Base-by-base conservation (phyloP, 1,139 yeast species). In the Pneumocystis wakefieldiae region DNA sequence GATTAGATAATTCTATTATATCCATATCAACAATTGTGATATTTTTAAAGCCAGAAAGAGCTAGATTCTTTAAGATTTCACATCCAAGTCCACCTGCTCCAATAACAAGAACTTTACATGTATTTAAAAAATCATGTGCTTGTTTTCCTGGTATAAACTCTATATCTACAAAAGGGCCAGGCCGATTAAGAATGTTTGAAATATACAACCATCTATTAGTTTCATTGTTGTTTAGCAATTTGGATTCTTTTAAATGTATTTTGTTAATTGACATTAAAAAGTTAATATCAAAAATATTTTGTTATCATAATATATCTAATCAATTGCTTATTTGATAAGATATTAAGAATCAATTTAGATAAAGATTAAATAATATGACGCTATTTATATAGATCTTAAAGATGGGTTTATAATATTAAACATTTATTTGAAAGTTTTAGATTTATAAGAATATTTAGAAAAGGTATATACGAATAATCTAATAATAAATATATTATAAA, bases 61-160 rank as follows among this genome's bases (percentile, higher is more conserved):
- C 92, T 62, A 92, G 76, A 73, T 90, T 84, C 75, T 91, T 91
- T 62, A 92, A 76, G 48, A 92, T 84, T 74, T 92, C 97, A 76
- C 97, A 92, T 0, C 98, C 98, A 12, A 92, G 76, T 0, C 98
- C 98, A 1, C 97, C 97, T 0, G 97, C 97, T 0, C 98, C 97
- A 57, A 91, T 67, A 79, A 77, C 67, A 10, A 65, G 59, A 35
- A 65, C 62, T 53, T 65, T 65, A 28, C 63, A 62, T 17, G 60
- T 19, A 35, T 58, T 62, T 3, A 64, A 60, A 41, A 64, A 62
- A 14, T 55, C 55, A 36, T 24, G 19, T 35, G 12, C 61, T n/a
- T 59, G 12, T 48, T 24, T 48, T 24, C 32, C 55, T 24, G 28
- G 55, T 12, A 12, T 48, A 48, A 48, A 48, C 28, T 48, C 6